Conservation (phyloP, 73 alveolate genomes). For the Symbiodinium natans region DNA sequence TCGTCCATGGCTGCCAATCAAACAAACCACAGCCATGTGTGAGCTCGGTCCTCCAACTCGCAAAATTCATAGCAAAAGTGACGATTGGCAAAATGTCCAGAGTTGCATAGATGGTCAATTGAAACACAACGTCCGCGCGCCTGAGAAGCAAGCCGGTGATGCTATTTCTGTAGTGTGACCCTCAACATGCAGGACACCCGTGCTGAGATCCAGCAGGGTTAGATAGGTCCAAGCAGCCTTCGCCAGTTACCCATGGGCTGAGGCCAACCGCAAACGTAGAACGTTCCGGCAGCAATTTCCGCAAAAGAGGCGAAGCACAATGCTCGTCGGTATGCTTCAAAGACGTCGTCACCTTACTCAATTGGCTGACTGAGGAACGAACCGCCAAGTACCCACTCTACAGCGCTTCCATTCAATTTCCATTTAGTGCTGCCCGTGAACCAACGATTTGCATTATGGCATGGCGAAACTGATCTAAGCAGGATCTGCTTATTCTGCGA, state of each 20-base stretch:
- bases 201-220: neutral
- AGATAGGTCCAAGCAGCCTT: neutral
- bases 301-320: conserved; percentile 75
- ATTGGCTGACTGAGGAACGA: too few relatives aligned
- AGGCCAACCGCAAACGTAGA: conserved; percentile 89
- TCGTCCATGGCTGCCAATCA: neutral
- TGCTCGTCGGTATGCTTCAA: conserved; percentile 87
- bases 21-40: neutral
- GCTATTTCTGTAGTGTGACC: too few relatives aligned
- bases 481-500: too few relatives aligned
- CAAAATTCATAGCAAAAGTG: neutral
- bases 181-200: neutral
- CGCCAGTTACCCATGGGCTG: conserved; percentile 45
- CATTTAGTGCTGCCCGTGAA: too few relatives aligned
- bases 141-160: neutral
- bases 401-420: too few relatives aligned
- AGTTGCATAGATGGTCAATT: neutral
- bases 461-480: too few relatives aligned
- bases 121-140: conserved; percentile 37
- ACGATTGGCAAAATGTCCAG: conserved; percentile 55
- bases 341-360: neutral
- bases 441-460: too few relatives aligned
- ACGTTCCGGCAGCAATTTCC: conserved; percentile 65
- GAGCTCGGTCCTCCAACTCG: conserved; percentile 32
- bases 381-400: too few relatives aligned